Percentiles rank a stretch among this genome's conserved stretches.
phyloP scores from a whole-genome alignment of 2,329 filamentous ascomycete genomes.

The Xylaria sp. region DNA sequence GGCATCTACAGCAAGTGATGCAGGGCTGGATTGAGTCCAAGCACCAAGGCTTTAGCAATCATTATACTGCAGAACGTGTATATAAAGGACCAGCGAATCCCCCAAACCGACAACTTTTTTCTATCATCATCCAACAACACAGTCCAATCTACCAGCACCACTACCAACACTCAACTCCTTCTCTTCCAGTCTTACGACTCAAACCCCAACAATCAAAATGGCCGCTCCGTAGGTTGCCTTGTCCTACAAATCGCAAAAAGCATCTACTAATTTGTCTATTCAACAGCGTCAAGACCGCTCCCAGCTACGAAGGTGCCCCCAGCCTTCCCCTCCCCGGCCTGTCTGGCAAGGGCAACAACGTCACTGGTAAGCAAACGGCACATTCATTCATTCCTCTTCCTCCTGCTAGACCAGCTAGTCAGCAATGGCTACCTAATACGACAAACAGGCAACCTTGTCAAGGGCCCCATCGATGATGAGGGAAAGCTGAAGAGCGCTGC shows the following conservation, averaged over 20 bases:
- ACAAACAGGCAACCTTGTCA: conserved; percentile 57
- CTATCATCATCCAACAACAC: conserved; percentile 23
- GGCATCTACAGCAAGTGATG: conserved; percentile 15
- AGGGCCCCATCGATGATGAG: conserved; percentile 61
- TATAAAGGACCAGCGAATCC: conserved; percentile 28
- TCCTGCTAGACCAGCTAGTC: neutral
- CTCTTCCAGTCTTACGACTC: conserved; percentile 28
- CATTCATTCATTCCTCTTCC: neutral
- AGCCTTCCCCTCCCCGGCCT: conserved; percentile 39
- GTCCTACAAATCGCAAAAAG: neutral
- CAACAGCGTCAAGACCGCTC: conserved; percentile 32
- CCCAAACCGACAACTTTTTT: conserved; percentile 18
- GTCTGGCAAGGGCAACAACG: conserved; percentile 38
- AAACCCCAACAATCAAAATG: conserved; percentile 35
- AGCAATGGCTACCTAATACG: conserved; percentile 25
- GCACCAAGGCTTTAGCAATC: conserved; percentile 9
- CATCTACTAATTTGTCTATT: conserved; percentile 9
- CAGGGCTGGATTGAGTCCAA: neutral
- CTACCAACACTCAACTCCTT: conserved; percentile 26
- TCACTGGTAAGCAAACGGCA: conserved; percentile 32
- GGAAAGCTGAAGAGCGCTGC: conserved; percentile 64
- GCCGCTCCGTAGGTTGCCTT: conserved; percentile 34
- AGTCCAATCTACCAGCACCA: conserved; percentile 17
- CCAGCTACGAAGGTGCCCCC: neutral
- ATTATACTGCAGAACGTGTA: conserved; percentile 20